Percentiles rank a stretch among this genome's conserved stretches.
Evolutionary conservation across 129 eudicot genomes (phyloP).

Genomic region (sunflower (Helianthus annuus)): DNA sequence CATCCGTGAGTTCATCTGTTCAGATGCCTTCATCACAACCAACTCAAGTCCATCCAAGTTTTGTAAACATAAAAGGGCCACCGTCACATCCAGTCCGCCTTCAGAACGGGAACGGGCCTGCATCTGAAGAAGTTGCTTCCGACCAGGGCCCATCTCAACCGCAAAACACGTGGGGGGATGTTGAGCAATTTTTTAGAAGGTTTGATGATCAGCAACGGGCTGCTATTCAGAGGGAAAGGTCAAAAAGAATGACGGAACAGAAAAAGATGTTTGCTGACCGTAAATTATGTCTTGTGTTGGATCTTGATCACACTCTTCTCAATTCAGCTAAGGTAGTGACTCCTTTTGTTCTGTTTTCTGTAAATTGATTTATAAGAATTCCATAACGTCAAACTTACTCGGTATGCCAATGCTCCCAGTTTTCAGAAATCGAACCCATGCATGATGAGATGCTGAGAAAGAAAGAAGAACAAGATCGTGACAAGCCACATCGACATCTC

Average conservation of each 20-base stretch:
- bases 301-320: constrained; percentile 95
- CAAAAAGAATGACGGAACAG: constrained; percentile 92
- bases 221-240: constrained; percentile 90
- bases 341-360: not conserved
- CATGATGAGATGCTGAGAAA: constrained; percentile 89
- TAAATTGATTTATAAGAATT: not conserved
- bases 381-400: not conserved
- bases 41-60: constrained; percentile 48
- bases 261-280: constrained; percentile 81
- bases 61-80: constrained; percentile 41
- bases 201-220: constrained; percentile 91
- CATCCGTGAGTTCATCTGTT: constrained; percentile 38
- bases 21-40: constrained; percentile 52
- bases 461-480: constrained; percentile 96
- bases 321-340: constrained; percentile 90
- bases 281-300: constrained; percentile 93
- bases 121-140: constrained; percentile 55
- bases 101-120: constrained; percentile 33
- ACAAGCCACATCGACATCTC: constrained; percentile 72
- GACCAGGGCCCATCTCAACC: constrained; percentile 50
- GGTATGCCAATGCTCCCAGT: constrained; percentile 43
- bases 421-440: constrained; percentile 71
- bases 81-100: constrained; percentile 39
- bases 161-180: constrained; percentile 66
- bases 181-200: constrained; percentile 80